Evolutionary conservation across 108 stramenopile species (phyloP).

Genomic region (Aurantiochytrium sp.): DNA sequence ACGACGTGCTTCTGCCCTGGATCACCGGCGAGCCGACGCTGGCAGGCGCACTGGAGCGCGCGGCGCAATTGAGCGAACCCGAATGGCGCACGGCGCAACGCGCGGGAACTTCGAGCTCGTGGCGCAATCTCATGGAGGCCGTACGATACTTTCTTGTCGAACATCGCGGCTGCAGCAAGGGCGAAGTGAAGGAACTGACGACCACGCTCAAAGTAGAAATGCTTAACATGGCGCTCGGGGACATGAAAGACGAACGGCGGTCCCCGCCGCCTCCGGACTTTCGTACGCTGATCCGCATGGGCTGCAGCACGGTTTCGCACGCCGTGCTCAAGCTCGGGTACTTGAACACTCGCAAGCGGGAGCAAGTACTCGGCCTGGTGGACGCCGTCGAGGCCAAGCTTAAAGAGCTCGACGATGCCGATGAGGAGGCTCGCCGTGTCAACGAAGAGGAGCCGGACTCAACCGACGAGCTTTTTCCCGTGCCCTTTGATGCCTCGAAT

Average conservation of each 20-base stretch:
- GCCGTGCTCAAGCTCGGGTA: background rate
- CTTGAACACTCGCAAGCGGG: background rate
- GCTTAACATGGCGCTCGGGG: conserved; percentile 3
- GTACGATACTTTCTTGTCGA: background rate
- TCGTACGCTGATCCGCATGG: background rate
- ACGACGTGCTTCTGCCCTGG: conserved; percentile 23
- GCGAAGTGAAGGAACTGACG: background rate
- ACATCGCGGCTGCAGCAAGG: background rate
- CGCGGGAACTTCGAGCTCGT: background rate
- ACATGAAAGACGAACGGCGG: background rate
- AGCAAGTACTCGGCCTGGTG: background rate
- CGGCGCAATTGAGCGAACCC: background rate
- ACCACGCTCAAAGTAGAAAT: background rate
- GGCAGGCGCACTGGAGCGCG: background rate
- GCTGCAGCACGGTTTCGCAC: background rate
- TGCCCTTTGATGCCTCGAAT: background rate
- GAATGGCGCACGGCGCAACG: background rate
- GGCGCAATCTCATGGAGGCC: conserved; percentile 13
- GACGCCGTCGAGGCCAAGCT: background rate
- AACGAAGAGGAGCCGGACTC: background rate
- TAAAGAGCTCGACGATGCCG: background rate
- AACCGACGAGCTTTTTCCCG: background rate
- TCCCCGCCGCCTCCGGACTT: background rate
- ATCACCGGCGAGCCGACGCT: background rate
- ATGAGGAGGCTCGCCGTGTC: background rate